Percentiles rank a stretch among this genome's conserved stretches.
Conservation (phyloP, 345 rosid species). For the Eucalyptus paniculata region DNA sequence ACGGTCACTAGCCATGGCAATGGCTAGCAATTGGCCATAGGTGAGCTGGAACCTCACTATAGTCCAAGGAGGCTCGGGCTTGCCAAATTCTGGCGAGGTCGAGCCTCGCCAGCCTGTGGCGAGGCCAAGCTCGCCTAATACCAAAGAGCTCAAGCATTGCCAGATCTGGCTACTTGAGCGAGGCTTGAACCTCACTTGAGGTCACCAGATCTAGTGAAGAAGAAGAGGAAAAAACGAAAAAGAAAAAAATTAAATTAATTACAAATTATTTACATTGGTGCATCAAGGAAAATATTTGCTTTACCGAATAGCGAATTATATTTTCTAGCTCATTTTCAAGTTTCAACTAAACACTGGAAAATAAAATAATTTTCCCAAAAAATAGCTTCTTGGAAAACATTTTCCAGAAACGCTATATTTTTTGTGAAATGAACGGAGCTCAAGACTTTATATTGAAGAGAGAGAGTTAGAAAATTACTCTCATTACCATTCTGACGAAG, state of each 20-base stretch:
- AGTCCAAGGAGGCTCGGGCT: rapidly evolving
- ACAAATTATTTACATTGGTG: no score
- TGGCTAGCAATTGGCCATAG: rapidly evolving
- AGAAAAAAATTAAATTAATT: rapidly evolving
- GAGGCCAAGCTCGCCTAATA: rapidly evolving
- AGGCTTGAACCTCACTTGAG: no score
- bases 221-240: no score
- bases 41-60: rapidly evolving
- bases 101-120: rapidly evolving
- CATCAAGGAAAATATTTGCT: no score
- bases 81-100: rapidly evolving
- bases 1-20: rapidly evolving
- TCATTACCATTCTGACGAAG: rapidly evolving
- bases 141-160: rapidly evolving
- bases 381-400: rapidly evolving
- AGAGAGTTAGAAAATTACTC: no score
- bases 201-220: no score
- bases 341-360: rapidly evolving
- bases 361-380: rapidly evolving
- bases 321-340: no score
- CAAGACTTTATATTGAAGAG: no score
- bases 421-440: rapidly evolving
- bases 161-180: rapidly evolving
- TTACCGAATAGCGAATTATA: rapidly evolving
- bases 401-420: rapidly evolving